These are phyloP conservation scores for Heliamphora exappendiculata DNA, from an alignment of 148 eudicot species.

Conservation along the genomic window DNA sequence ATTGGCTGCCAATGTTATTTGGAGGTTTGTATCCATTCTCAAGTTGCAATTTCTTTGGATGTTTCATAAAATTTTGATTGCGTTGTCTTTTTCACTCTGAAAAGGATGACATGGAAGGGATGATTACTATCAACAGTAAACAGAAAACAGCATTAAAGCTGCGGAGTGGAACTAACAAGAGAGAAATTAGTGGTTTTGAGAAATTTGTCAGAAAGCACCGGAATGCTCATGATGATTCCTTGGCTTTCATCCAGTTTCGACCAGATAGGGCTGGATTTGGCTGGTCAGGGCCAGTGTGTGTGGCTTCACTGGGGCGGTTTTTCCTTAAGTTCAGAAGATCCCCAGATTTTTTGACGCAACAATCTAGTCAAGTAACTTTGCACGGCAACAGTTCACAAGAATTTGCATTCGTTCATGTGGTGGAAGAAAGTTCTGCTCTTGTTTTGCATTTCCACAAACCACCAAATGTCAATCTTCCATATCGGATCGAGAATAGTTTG, in stretches of 20 bases:
- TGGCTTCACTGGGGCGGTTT: conserved; percentile 87
- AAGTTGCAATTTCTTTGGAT: conserved; percentile 1
- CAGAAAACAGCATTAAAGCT: conserved; percentile 56
- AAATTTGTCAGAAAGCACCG: conserved; percentile 70
- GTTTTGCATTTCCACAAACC: conserved; percentile 65
- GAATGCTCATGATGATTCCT: conserved; percentile 51
- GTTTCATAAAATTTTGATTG: not conserved
- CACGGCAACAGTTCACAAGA: conserved; percentile 27
- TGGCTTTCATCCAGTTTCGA: conserved; percentile 62
- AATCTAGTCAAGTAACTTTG: conserved; percentile 25
- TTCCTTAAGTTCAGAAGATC: conserved; percentile 70
- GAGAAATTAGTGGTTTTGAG: conserved; percentile 48
- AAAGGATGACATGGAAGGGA: conserved; percentile 60
- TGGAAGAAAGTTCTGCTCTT: conserved; percentile 77
- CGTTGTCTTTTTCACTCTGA: conserved; percentile 16
- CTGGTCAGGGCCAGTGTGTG: conserved; percentile 99
- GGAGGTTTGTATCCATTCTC: conserved; percentile 47
- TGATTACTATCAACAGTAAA: conserved; percentile 51
- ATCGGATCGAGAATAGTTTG: conserved; percentile 80
- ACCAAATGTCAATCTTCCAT: conserved; percentile 58
- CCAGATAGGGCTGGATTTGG: conserved; percentile 40
- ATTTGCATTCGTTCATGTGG: conserved; percentile 75
- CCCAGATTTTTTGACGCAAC: conserved; percentile 23
- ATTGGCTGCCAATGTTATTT: conserved; percentile 62
- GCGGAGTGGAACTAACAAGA: conserved; percentile 31